A percentile compares a stretch with the other conserved stretches of the same genome.
These are phyloP conservation scores for Paraphoma chrysanthemicola DNA, from an alignment of 2,329 filamentous ascomycete genomes.

Conservation along the genomic window DNA sequence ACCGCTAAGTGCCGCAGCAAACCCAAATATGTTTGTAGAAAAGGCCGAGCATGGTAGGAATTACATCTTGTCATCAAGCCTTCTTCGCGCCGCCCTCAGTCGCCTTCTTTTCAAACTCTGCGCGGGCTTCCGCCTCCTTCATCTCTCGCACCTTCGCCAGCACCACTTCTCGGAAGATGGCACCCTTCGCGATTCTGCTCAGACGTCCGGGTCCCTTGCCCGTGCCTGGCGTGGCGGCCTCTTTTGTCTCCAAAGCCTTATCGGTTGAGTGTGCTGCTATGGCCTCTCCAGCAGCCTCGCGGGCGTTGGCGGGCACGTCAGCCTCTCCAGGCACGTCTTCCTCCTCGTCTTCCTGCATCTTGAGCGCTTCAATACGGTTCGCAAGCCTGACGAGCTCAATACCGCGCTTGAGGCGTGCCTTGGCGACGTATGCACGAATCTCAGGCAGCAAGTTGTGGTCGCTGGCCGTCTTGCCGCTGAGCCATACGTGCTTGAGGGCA, in stretches of 20 bases:
- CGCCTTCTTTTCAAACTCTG: slow-evolving; percentile 69
- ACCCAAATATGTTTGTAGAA: slow-evolving; percentile 17
- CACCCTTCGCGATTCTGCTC: slow-evolving; percentile 66
- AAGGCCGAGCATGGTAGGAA: neutral
- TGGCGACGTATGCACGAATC: slow-evolving; percentile 92
- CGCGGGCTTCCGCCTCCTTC: slow-evolving; percentile 82
- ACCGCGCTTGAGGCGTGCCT: slow-evolving; percentile 87
- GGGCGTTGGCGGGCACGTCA: slow-evolving; percentile 68
- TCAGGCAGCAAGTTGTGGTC: slow-evolving; percentile 98
- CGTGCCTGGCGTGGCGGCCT: slow-evolving; percentile 22
- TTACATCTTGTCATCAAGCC: slow-evolving; percentile 10
- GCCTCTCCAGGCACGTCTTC: slow-evolving; percentile 67
- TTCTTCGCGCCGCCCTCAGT: slow-evolving; percentile 40
- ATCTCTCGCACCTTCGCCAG: slow-evolving; percentile 91
- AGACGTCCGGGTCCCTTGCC: slow-evolving; percentile 58
- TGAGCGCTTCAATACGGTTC: slow-evolving; percentile 93
- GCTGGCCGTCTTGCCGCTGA: slow-evolving; percentile 87
- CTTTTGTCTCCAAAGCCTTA: slow-evolving; percentile 38
- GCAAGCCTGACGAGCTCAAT: slow-evolving; percentile 96
- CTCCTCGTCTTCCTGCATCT: slow-evolving; percentile 89
- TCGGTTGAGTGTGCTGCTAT: slow-evolving; percentile 41
- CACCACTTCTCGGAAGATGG: slow-evolving; percentile 94
- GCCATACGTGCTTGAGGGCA: slow-evolving; percentile 84
- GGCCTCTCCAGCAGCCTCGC: slow-evolving; percentile 61
- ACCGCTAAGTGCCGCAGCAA: slow-evolving; percentile 31